Conservation (phyloP, 441 rosid species). For the Erodium trifolium region DNA sequence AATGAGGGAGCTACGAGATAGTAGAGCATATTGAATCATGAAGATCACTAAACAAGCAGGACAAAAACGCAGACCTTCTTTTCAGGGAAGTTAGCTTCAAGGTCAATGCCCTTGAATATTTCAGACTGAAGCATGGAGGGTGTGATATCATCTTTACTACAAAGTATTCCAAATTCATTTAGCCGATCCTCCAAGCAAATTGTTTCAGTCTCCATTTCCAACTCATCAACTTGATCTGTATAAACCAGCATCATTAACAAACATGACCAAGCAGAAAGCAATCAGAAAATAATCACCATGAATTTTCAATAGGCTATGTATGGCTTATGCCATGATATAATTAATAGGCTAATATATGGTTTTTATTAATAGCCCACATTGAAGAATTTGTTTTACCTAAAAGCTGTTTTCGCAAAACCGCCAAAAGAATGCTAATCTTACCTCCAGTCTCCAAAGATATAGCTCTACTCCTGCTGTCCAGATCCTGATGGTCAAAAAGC, state of each 20-base stretch:
- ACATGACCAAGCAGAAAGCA: constrained; percentile 10
- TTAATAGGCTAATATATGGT: no score
- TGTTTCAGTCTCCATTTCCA: constrained; percentile 24
- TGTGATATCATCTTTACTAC: constrained; percentile 29
- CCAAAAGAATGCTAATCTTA: constrained; percentile 22
- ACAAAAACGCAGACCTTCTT: constrained; percentile 51
- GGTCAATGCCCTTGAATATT: constrained; percentile 39
- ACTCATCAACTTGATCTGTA: constrained; percentile 32
- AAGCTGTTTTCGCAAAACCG: neutral
- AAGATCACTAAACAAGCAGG: neutral
- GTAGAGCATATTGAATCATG: neutral
- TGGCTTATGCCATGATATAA: no score
- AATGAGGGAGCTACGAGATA: no score
- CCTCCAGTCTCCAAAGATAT: constrained; percentile 36
- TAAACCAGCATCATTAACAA: neutral
- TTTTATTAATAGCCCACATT: neutral
- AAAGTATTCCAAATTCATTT: constrained; percentile 52
- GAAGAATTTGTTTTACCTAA: neutral
- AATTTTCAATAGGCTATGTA: no score
- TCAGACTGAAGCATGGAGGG: constrained; percentile 29
- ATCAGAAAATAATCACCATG: neutral
- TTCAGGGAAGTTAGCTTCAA: constrained; percentile 50
- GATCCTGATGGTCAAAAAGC: constrained; percentile 37
- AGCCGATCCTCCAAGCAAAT: constrained; percentile 64
- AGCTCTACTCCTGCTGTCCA: constrained; percentile 34